Base-by-base conservation (phyloP, 2,329 filamentous ascomycete genomes). In the Alternaria novae-zelandiae region DNA sequence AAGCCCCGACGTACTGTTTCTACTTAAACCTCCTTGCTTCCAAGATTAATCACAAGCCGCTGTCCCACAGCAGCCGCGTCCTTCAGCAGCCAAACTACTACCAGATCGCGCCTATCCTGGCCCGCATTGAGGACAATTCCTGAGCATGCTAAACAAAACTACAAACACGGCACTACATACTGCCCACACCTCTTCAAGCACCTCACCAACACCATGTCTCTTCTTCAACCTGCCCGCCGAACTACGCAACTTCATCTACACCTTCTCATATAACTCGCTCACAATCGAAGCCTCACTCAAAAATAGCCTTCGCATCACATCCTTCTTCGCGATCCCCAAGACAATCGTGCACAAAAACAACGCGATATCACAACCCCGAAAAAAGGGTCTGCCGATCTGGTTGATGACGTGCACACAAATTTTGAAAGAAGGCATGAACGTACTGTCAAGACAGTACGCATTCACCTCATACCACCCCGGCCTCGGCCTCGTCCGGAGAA, bases 271-370 rank as follows among this genome's bases (percentile, higher is more conserved):
- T 17, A 13, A 28, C 6, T 51, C 15, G 2, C 47, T 13, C 13
- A 51, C 26, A 32, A 15, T 51, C 12, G 47, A 32, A 21, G 47
- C 17, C 26, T 51, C 17, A 3, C 20, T 51, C 17, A 30, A 4
- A 15, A 17, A 1, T 12, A n/a, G 4, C 0, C 17, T 4, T 28
- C 12, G 17, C 30, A 36, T 15, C 0, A 4, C 1, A 7, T 32
- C 47, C 9, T 28, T 32, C 12, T 28, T 3, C 8, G 47, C 47
- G n/a, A 15, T 51, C 13, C 26, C 47, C 17, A 51, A 51, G 20
- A 32, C 26, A 17, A 51, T 32, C 17, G 26, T 32, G 3, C 47
- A 51, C n/a, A 20, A 51, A 17, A 1, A 3, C 1, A 4, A 21
- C 11, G 20, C 17, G 3, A 51, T 17, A 21, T 21, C 13, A 5